phyloP scores from a whole-genome alignment of 2,329 filamentous ascomycete species.

The Thielaviopsis populi region DNA sequence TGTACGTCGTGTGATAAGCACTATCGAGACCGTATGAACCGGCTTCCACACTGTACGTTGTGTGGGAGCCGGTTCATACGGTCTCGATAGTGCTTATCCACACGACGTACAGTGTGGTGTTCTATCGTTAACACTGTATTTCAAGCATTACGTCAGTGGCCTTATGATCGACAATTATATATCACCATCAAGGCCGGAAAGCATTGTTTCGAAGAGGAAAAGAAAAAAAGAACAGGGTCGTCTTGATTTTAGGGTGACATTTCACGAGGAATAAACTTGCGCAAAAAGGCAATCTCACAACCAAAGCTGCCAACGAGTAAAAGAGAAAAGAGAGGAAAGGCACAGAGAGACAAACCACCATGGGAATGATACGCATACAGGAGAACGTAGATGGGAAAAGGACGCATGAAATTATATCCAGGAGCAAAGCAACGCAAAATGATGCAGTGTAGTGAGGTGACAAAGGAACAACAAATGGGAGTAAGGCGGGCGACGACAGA shows the following conservation, averaged over 20 bases:
- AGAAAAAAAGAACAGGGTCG: neutral
- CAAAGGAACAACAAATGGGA: neutral
- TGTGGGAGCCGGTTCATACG: neutral
- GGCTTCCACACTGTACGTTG: too few relatives aligned
- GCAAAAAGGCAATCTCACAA: neutral
- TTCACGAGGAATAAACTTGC: neutral
- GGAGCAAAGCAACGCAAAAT: neutral
- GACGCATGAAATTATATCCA: slow-evolving; percentile 1
- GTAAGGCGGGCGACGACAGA: neutral
- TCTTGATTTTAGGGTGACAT: neutral
- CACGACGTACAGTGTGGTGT: neutral
- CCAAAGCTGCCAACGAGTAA: neutral
- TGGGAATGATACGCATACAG: neutral
- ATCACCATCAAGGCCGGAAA: neutral
- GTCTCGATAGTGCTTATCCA: neutral
- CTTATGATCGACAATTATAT: neutral
- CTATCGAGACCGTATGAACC: too few relatives aligned
- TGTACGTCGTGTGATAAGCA: too few relatives aligned
- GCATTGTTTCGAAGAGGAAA: neutral
- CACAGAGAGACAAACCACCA: neutral
- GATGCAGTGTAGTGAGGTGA: neutral
- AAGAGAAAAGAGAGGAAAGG: neutral
- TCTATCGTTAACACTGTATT: neutral
- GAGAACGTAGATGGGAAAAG: neutral
- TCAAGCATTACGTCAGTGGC: slow-evolving; percentile 1